These are phyloP conservation scores for Phialemonium atrogriseum DNA, from an alignment of 2,329 filamentous ascomycete species.

Conservation along the genomic window DNA sequence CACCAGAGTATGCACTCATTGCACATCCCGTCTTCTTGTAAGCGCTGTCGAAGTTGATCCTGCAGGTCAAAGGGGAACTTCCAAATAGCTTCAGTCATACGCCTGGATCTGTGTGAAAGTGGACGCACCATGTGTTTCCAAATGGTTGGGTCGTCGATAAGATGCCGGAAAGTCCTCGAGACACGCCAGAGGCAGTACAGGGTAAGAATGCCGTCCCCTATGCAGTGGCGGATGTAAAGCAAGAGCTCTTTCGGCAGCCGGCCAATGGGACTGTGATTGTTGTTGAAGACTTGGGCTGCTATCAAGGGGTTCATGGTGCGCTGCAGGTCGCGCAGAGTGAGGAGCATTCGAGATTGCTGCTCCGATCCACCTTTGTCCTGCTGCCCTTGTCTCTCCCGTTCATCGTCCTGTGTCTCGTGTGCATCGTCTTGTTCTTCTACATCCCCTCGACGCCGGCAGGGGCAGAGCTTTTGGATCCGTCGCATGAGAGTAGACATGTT, in stretches of 20 bases:
- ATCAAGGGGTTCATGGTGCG: slow-evolving; percentile 10
- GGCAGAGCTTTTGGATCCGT: slow-evolving; percentile 5
- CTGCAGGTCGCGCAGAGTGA: slow-evolving; percentile 7
- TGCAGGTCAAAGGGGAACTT: slow-evolving; percentile 2
- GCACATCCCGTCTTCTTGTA: slow-evolving; percentile 12
- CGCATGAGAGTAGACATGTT: slow-evolving; percentile 5
- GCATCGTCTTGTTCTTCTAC: slow-evolving; percentile 5
- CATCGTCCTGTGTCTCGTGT: slow-evolving; percentile 2
- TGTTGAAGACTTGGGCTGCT: slow-evolving; percentile 11
- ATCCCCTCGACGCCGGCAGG: slow-evolving; percentile 4
- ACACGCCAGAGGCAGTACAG: slow-evolving; percentile 10
- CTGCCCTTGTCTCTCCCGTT: no score
- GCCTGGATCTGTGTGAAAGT: neutral
- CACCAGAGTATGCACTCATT: slow-evolving; percentile 7
- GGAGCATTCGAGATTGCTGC: slow-evolving; percentile 5
- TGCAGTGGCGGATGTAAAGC: slow-evolving; percentile 7
- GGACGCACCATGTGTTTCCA: slow-evolving; percentile 5
- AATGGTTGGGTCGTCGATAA: slow-evolving; percentile 6
- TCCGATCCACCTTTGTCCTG: slow-evolving; percentile 6
- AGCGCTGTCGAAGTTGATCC: slow-evolving; percentile 6
- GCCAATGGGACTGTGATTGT: slow-evolving; percentile 9
- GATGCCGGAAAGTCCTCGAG: slow-evolving; percentile 10
- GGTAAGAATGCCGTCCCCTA: slow-evolving; percentile 7
- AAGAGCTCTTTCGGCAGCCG: slow-evolving; percentile 13
- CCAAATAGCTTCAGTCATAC: slow-evolving; percentile 2